Base-by-base conservation (phyloP, 2,329 filamentous ascomycete genomes). In the Pseudogymnoascus sp. region DNA sequence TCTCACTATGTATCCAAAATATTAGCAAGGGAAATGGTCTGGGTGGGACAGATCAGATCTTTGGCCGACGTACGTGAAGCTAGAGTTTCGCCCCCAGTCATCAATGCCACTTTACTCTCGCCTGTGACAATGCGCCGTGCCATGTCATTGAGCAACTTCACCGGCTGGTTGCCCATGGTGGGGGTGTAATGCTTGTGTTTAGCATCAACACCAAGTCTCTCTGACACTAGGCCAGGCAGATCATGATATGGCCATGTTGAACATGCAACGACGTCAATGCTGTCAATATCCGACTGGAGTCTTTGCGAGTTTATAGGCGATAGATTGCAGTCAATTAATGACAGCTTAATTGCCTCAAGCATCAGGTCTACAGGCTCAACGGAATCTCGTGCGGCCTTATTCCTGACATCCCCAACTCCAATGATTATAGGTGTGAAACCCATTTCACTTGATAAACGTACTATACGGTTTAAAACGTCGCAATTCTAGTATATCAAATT, bases 201-300 rank as follows among this genome's bases (percentile, higher is more conserved):
- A 0, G 81, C 75, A 2, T 77, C 70, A 2, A 84, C 74, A 0
- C 75, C 77, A 2, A 88, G 72, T 37, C 75, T 78, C 46, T 79
- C 67, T 1, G 80, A 76, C 4, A 89, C 69, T 1, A 84, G 73
- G 3, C 76, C 77, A 0, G 85, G 84, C 1, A 88, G 72, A 69
- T 88, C 81, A 0, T 77, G 73, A 69, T 88, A 88, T 0, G 82
- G 80, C 86, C 86, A 88, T 0, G 86, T 87, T 85, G 86, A 88
- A 0, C 83, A 84, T 40, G 77, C 79, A 11, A 88, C 84, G 3
- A 87, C 79, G 49, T 81, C 77, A 53, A 88, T 76, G 66, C 81
- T 84, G 69, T 88, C 85, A 62, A 87, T 80, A 1, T 73, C 72
- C 0, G 74, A 68, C 64, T 77, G 77, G 0, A 87, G 69, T 0